phyloP scores from a whole-genome alignment of 1,139 yeast species.

The Yamadazyma mexicana region DNA sequence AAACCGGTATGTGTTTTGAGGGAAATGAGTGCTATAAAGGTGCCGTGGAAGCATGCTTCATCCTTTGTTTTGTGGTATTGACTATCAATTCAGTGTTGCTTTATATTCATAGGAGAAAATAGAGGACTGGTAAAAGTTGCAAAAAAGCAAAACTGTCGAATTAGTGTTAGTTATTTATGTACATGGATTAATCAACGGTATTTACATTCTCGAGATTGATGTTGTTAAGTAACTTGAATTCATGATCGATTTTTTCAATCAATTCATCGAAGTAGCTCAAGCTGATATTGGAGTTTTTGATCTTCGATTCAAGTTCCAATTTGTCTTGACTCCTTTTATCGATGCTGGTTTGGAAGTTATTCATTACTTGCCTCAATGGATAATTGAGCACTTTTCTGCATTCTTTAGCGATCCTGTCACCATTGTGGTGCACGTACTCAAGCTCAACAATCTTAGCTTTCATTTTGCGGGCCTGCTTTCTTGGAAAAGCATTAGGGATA shows the following conservation, averaged over 20 bases:
- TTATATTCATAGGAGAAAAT: slow-evolving; percentile 21
- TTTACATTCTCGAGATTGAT: slow-evolving; percentile 55
- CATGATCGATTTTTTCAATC: slow-evolving; percentile 47
- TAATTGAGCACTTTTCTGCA: slow-evolving; percentile 76
- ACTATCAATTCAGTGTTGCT: slow-evolving; percentile 24
- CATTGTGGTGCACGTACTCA: slow-evolving; percentile 78
- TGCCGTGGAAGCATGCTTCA: slow-evolving; percentile 33
- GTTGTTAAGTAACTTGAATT: slow-evolving; percentile 44
- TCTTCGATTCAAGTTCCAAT: slow-evolving; percentile 51
- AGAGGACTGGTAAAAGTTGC: no score
- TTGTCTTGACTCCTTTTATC: slow-evolving; percentile 65
- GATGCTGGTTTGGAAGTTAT: slow-evolving; percentile 68
- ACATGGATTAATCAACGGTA: slow-evolving; percentile 37
- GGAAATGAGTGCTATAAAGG: slow-evolving; percentile 40
- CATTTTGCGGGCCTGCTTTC: slow-evolving; percentile 76
- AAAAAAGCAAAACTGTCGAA: no score
- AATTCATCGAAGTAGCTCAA: slow-evolving; percentile 60
- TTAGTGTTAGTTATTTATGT: no score
- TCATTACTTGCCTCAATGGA: slow-evolving; percentile 83
- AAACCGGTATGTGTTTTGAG: slow-evolving; percentile 34
- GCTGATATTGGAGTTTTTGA: slow-evolving; percentile 60
- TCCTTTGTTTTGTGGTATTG: slow-evolving; percentile 24
- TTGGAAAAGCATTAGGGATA: slow-evolving; percentile 85
- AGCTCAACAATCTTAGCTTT: slow-evolving; percentile 57
- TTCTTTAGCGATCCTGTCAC: slow-evolving; percentile 78